Percentiles rank a stretch among this genome's conserved stretches.
Evolutionary conservation across 148 eudicot genomes (phyloP).

Genomic region (Chenopodium album): DNA sequence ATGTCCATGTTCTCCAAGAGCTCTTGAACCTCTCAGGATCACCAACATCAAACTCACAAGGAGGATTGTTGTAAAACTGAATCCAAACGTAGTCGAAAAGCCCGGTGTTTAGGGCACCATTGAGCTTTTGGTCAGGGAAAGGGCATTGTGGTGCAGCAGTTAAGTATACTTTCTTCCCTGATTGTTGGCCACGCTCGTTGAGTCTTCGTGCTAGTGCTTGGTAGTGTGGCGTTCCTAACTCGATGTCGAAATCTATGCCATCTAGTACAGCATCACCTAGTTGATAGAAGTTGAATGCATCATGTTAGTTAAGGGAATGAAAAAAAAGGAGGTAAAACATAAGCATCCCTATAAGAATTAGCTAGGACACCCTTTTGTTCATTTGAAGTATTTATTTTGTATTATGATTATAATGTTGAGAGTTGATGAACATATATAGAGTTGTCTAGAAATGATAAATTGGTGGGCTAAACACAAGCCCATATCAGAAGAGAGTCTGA

Average conservation of each 20-base stretch:
- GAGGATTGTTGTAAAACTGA: constrained; percentile 36
- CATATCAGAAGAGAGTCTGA: too few species aligned
- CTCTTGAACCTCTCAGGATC: not conserved
- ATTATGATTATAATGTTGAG: too few species aligned
- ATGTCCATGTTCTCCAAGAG: constrained; percentile 28
- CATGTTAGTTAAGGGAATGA: too few species aligned
- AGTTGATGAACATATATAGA: too few species aligned
- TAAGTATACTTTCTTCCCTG: constrained; percentile 28
- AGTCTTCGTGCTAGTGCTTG: constrained; percentile 18
- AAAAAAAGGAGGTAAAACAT: too few species aligned
- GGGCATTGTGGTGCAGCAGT: constrained; percentile 35
- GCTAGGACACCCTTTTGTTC: too few species aligned
- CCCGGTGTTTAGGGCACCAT: constrained; percentile 24
- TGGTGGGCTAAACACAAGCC: too few species aligned
- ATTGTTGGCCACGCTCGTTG: constrained; percentile 12
- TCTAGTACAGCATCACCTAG: constrained; percentile 30
- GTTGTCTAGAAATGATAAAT: too few species aligned
- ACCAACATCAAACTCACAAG: constrained; percentile 5
- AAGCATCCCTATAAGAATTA: too few species aligned
- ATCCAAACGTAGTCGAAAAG: constrained; percentile 35
- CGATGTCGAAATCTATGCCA: constrained; percentile 38
- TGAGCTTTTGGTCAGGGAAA: constrained; percentile 24
- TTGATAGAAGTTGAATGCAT: not conserved
- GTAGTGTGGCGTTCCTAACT: constrained; percentile 23
- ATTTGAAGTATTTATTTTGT: too few species aligned